Evolutionary conservation across 805 yeast species (phyloP).

Genomic region (Barnettozyma populi): DNA sequence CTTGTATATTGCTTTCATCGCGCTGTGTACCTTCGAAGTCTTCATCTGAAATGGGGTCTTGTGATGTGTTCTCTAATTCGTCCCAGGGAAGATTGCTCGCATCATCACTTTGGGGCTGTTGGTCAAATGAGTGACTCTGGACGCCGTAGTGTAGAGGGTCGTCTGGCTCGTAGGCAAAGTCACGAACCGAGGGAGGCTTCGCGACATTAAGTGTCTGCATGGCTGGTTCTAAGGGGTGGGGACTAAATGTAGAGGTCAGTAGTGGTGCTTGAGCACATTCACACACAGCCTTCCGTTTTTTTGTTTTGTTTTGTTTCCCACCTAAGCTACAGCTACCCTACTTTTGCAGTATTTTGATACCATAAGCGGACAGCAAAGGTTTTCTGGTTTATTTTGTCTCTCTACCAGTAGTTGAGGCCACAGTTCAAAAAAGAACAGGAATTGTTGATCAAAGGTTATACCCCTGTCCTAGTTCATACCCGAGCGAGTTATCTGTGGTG

Average conservation of each 20-base stretch:
- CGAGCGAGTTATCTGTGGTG: too few species aligned
- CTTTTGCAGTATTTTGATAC: too few species aligned
- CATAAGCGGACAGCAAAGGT: too few species aligned
- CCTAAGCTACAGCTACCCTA: too few species aligned
- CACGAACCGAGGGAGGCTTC: constrained; percentile 47
- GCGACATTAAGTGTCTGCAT: constrained; percentile 9
- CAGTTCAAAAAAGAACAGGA: too few species aligned
- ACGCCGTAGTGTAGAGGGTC: constrained; percentile 71
- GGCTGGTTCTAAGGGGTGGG: background rate
- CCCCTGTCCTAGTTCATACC: too few species aligned
- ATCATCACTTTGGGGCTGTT: constrained; percentile 5
- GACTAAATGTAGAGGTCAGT: too few species aligned
- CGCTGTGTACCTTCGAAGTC: background rate
- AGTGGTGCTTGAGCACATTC: too few species aligned
- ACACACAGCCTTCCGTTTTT: background rate
- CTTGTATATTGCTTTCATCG: constrained; percentile 28
- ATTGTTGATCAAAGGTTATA: too few species aligned
- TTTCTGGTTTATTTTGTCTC: too few species aligned
- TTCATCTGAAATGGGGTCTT: background rate
- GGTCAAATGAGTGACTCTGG: constrained; percentile 21
- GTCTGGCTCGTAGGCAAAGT: constrained; percentile 70
- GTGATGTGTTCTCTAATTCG: background rate
- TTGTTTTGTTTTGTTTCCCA: constrained; percentile 1
- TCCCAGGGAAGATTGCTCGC: constrained; percentile 9
- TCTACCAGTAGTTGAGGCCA: too few species aligned